Evolutionary conservation across 768 basidiomycete genomes (phyloP).

Genomic region (Leucogyrophana mollusca): DNA sequence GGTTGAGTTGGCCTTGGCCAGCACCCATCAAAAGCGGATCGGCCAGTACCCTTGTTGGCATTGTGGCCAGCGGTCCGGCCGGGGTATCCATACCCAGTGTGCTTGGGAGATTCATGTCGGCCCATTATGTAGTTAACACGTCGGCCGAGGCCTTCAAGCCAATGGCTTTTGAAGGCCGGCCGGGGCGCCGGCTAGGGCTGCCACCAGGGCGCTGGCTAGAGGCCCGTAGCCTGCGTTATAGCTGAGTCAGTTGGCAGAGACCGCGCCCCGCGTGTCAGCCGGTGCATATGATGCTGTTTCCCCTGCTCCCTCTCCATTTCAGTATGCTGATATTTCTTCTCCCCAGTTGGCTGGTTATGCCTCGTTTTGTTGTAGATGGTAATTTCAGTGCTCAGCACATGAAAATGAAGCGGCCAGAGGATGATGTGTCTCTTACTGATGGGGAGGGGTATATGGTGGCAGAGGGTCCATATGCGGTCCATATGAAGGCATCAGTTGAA

Average conservation of each 20-base stretch:
- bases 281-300: background rate
- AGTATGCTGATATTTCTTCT: background rate
- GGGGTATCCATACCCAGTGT: no score
- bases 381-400: conserved; percentile 14
- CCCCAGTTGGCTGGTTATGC: conserved; percentile 1
- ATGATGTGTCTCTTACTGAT: conserved; percentile 24
- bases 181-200: no score
- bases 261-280: background rate
- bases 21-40: no score
- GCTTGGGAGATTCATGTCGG: no score
- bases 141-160: no score
- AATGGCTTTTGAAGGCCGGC: no score
- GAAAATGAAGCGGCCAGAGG: conserved; percentile 18
- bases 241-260: background rate
- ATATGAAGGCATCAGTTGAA: conserved; percentile 11
- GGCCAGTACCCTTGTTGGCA: no score
- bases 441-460: conserved; percentile 27
- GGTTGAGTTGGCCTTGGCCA: no score
- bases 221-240: no score
- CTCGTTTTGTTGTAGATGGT: conserved; percentile 7
- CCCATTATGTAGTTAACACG: no score
- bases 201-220: no score
- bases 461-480: conserved; percentile 14
- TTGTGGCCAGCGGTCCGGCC: no score
- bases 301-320: background rate